Base-by-base conservation (phyloP, 2,329 filamentous ascomycete species). In the Colletotrichum endophyticum region DNA sequence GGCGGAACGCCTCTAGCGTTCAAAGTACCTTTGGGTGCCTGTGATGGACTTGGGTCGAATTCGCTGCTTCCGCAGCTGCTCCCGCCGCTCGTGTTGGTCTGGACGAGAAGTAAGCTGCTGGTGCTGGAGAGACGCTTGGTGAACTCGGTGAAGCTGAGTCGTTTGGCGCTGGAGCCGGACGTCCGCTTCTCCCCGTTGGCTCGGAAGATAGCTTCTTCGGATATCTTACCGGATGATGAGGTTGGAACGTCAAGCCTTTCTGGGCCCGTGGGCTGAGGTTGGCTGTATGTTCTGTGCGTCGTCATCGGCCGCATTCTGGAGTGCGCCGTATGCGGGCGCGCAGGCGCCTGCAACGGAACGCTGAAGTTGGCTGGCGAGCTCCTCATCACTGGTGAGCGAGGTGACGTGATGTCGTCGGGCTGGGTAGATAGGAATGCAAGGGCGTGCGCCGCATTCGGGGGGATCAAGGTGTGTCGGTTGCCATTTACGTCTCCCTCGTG, bases 101-200 rank as follows among this genome's bases (percentile, higher is more conserved):
- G 90, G 72, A 92, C 87, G 62, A 92, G 85, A 70, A 93, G 85
- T 80, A 92, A 84, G 82, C 89, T 92, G 81, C 90, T 92, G 68
- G 90, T 92, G 81, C 89, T 92, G 79, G 90, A 92, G 70, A 93
- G 82, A 77, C 90, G 86, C 81, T 90, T 91, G 63, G 90, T 89
- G 78, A 92, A 91, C 70, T 93, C 91, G 79, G 88, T 90, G 78
- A 93, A 92, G 84, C 90, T 92, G 72, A 92, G 87, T 76, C 90
- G 87, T 84, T 92, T 92, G 63, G 85, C 84, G 81, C 89, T 91
- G 13, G 88, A 89, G 56, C 85, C 85, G 32, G 91, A 92, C 64
- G 87, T 85, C 36, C 89, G 88, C 78, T 90, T 89, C 70, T 90
- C 88, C 64, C 81, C 81, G 71, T 80, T 81, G 61, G 83, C 76